Evolutionary conservation across 257 asterid species (phyloP), one percentile per base, ranked within the genome.

Genomic region (Ophiorrhiza pumila): DNA sequence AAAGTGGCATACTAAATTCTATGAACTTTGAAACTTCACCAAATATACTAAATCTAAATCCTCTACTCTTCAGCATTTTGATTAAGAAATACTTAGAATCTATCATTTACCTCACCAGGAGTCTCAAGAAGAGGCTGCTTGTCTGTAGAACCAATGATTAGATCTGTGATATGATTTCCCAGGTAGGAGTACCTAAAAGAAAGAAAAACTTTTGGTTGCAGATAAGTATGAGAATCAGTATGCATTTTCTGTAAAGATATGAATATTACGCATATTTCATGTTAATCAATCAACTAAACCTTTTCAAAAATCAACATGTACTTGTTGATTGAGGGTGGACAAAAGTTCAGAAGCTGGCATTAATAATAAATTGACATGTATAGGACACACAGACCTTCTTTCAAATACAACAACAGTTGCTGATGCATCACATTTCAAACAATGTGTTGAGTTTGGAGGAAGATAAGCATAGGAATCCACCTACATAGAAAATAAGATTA

Each of bases 401-500:
- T 95, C 99, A 27, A 95, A 80, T 71, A 92, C 76, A 73, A 95
- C 80, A 73, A 87, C 87, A 49, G 89, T 83, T 69, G 96, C 89
- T 31, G 95, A 61, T 46, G 87, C 83, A 81, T 86, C 89, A n/a
- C 90, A 81, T 39, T 81, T 80, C 73, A 92, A 69, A 12, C 82
- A 63, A 79, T 90, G 96, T 43, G 82, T 82, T 14, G 76, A 78
- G 78, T 89, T 89, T 45, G 98, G 96, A 74, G 98, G 99, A 72
- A 95, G 85, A 81, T 91, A 95, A 71, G 94, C 97, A 77, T 88
- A 95, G 9, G 94, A 92, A 78, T 90, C 98, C 86, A 90, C 98
- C 99, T 93, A 84, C 81, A 84, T 66, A 67, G 5, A 56, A 55
- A 34, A 35, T 43, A 35, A 68, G 56, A 59, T 23, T 63, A 35